Evolutionary conservation across 2,329 filamentous ascomycete species (phyloP), one percentile per base, ranked within the genome.

Genomic region (Aspergillus sp.): DNA sequence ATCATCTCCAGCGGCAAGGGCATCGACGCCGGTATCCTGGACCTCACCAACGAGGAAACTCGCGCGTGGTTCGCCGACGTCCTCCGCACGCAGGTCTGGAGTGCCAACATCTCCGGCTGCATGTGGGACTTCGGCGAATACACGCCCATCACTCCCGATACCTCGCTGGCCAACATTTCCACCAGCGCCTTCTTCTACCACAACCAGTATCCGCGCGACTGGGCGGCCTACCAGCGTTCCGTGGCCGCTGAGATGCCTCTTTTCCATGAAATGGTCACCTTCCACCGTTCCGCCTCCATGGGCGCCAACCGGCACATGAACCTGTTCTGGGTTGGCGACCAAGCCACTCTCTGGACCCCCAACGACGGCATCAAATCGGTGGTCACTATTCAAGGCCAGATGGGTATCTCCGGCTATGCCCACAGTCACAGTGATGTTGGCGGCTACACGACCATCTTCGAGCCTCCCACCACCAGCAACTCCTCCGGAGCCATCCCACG

Each of bases 91-190:
- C 28, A 36, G 28, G 25, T 51, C 17, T 51, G 28, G 28, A 51
- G 49, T 9, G 49, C 73, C 12, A 75, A 74, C 43, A 72, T 77
- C 52, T 70, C 65, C 2, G 74, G 74, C 49, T 51, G 28, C 49
- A 76, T 76, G 75, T 69, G 69, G 5, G 74, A 76, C 43, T 76
- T 76, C 57, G 74, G 75, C 55, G 75, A 77, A 58, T 76, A 77
- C 57, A 67, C 75, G 0, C 70, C 74, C 19, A 62, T 69, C 12
- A 68, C 69, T 32, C 52, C 68, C 2, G 67, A 67, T 39, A 69
- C 74, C 10, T 62, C 61, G 21, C 66, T 73, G 25, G 63, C 65
- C 48, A 71, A 70, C 72, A 5, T 64, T 66, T 6, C 4, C 75
- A 77, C 57, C 32, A 36, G 32, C 32, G 32, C 32, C 32, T 36